Evolutionary conservation across 2,329 filamentous ascomycete species (phyloP).

Genomic region (Alternaria novae-zelandiae): DNA sequence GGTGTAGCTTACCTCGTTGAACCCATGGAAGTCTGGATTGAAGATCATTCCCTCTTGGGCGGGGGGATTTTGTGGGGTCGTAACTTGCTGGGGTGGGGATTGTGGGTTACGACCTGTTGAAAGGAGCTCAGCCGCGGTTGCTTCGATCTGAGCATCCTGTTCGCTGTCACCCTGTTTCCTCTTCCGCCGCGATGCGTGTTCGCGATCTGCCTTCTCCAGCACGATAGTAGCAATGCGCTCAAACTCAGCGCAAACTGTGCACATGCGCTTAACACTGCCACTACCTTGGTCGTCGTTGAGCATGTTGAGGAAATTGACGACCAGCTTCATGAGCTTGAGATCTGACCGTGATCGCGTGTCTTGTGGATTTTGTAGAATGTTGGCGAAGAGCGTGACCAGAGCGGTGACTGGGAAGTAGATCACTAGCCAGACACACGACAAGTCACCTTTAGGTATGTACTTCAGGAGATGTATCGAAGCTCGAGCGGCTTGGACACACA

Average conservation of each 20-base stretch:
- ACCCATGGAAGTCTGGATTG: slow-evolving; percentile 45
- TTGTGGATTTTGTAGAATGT: slow-evolving; percentile 93
- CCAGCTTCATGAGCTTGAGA: slow-evolving; percentile 86
- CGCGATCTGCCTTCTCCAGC: slow-evolving; percentile 88
- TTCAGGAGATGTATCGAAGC: slow-evolving; percentile 93
- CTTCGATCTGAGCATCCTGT: slow-evolving; percentile 47
- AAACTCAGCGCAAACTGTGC: slow-evolving; percentile 93
- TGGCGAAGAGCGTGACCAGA: slow-evolving; percentile 92
- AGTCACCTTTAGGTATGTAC: slow-evolving; percentile 95
- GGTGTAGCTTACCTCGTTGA: slow-evolving; percentile 43
- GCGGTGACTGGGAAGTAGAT: slow-evolving; percentile 97
- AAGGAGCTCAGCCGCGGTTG: slow-evolving; percentile 45
- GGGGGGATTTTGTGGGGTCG: slow-evolving; percentile 22
- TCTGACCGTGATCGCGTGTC: slow-evolving; percentile 89
- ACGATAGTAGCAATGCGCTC: slow-evolving; percentile 91
- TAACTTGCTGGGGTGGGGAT: slow-evolving; percentile 34
- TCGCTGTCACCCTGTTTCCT: slow-evolving; percentile 72
- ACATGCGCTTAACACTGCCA: slow-evolving; percentile 90
- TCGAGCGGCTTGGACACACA: slow-evolving; percentile 90
- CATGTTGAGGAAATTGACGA: slow-evolving; percentile 89
- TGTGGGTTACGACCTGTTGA: slow-evolving; percentile 38
- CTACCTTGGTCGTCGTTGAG: slow-evolving; percentile 89
- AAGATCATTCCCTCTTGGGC: slow-evolving; percentile 37
- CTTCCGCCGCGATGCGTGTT: slow-evolving; percentile 80
- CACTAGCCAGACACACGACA: slow-evolving; percentile 94